A percentile compares a stretch with the other conserved stretches of the same genome.
These are phyloP conservation scores for Aspergillus funiculosus DNA, from an alignment of 495 filamentous ascomycete species.

Conservation along the genomic window DNA sequence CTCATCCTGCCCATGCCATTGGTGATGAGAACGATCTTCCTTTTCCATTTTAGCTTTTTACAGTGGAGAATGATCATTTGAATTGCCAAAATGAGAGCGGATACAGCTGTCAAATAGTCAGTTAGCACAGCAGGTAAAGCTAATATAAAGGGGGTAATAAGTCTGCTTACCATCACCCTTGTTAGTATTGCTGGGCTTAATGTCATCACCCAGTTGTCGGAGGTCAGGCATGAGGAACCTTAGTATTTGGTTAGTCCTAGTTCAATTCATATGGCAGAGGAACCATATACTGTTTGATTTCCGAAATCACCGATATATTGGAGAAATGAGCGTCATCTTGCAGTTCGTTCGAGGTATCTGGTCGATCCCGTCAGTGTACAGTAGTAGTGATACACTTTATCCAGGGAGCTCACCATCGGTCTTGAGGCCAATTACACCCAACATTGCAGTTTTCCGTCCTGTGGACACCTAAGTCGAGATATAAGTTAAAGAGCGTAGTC, in stretches of 20 bases:
- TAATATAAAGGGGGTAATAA: not conserved
- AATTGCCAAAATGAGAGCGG: constrained; percentile 77
- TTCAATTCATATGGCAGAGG: not conserved
- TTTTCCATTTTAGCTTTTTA: constrained; percentile 83
- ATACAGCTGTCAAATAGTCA: too few species aligned
- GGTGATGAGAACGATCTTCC: constrained; percentile 78
- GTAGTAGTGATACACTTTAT: too few species aligned
- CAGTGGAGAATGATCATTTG: constrained; percentile 77
- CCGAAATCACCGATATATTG: constrained; percentile 68
- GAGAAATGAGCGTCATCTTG: constrained; percentile 60
- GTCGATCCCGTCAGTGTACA: constrained; percentile 13
- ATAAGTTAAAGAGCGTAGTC: not conserved
- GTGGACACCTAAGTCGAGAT: constrained; percentile 59
- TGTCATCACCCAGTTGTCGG: constrained; percentile 51
- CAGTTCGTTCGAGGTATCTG: constrained; percentile 65
- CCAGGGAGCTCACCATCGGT: constrained; percentile 53
- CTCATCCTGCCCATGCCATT: constrained; percentile 70
- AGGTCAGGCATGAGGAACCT: constrained; percentile 67
- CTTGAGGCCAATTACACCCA: constrained; percentile 77
- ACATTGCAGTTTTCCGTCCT: constrained; percentile 70
- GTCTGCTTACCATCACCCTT: constrained; percentile 69
- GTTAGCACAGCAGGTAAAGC: too few species aligned
- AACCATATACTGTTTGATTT: constrained; percentile 56
- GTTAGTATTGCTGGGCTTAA: constrained; percentile 63
- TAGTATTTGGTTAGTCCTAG: not conserved